phyloP scores from a whole-genome alignment of 192 early-diverging fungal species.

The Coemansia sp. region DNA sequence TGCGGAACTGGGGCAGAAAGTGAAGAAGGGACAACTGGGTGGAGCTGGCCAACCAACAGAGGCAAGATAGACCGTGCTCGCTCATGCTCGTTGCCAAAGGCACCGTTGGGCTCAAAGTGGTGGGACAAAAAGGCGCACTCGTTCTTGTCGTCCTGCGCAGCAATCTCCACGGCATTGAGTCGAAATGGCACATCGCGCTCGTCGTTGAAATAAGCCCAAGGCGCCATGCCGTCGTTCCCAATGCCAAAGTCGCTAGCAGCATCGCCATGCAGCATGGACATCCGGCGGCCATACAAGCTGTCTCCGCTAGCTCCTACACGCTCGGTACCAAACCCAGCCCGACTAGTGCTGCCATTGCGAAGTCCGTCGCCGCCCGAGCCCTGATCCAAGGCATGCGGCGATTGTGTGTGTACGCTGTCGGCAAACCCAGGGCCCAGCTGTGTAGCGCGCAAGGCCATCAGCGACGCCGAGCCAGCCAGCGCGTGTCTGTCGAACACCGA shows the following conservation, averaged over 20 bases:
- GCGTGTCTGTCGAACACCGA: slow-evolving; percentile 15
- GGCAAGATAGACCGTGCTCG: slow-evolving; percentile 33
- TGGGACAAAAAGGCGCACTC: slow-evolving; percentile 48
- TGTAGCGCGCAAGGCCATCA: slow-evolving; percentile 36
- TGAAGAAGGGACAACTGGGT: slow-evolving; percentile 9
- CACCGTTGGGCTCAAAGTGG: slow-evolving; percentile 3
- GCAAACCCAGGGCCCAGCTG: slow-evolving; percentile 28
- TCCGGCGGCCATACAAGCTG: neutral
- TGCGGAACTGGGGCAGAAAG: neutral
- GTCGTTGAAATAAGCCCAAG: slow-evolving; percentile 26
- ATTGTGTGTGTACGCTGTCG: neutral
- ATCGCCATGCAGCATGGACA: neutral
- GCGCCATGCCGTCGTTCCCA: neutral
- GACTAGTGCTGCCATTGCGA: neutral
- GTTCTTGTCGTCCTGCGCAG: slow-evolving; percentile 46
- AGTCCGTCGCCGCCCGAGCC: neutral
- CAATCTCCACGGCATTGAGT: slow-evolving; percentile 47
- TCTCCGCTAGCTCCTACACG: neutral
- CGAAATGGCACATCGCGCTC: slow-evolving; percentile 42
- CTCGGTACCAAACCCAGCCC: neutral
- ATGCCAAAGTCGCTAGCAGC: neutral
- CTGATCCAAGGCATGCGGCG: neutral
- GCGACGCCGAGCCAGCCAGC: slow-evolving; percentile 29
- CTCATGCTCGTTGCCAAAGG: slow-evolving; percentile 15
- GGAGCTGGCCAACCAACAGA: slow-evolving; percentile 30